phyloP scores from a whole-genome alignment of 805 yeast species.

The Sporopachydermia lactativora region DNA sequence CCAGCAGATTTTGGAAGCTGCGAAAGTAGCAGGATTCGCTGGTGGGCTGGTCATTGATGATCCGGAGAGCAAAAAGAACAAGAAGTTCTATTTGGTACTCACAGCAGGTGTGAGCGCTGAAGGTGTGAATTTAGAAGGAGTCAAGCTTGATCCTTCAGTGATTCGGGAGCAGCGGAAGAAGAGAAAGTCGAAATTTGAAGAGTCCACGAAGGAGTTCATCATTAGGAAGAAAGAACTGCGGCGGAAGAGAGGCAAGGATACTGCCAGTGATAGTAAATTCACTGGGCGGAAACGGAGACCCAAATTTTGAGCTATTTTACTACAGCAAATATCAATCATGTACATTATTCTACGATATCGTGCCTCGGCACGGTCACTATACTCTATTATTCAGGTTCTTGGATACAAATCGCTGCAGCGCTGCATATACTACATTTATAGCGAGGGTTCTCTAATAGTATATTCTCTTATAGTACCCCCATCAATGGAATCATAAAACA shows the following conservation, averaged over 20 bases:
- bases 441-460: too few relatives aligned
- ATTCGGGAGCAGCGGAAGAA: constrained; percentile 11
- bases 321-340: too few relatives aligned
- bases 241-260: constrained; percentile 81
- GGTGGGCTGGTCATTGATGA: constrained; percentile 93
- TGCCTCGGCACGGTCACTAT: too few relatives aligned
- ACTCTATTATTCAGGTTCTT: too few relatives aligned
- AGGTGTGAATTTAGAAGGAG: constrained; percentile 64
- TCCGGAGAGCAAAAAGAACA: constrained; percentile 83
- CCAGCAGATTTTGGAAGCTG: constrained; percentile 63
- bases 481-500: too few relatives aligned
- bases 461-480: too few relatives aligned
- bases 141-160: constrained; percentile 59
- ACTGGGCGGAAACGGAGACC: constrained; percentile 77
- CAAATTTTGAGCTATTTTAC: constrained; percentile 36
- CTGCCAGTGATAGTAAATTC: constrained; percentile 81
- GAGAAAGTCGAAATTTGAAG: constrained; percentile 40
- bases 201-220: constrained; percentile 69
- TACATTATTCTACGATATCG: too few relatives aligned
- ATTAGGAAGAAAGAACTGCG: constrained; percentile 84
- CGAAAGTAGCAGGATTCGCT: constrained; percentile 88
- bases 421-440: too few relatives aligned
- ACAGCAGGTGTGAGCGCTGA: constrained; percentile 67
- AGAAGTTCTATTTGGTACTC: constrained; percentile 79
- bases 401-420: too few relatives aligned